Conservation (phyloP, 805 yeast genomes). For the Yamadazyma endophytica region DNA sequence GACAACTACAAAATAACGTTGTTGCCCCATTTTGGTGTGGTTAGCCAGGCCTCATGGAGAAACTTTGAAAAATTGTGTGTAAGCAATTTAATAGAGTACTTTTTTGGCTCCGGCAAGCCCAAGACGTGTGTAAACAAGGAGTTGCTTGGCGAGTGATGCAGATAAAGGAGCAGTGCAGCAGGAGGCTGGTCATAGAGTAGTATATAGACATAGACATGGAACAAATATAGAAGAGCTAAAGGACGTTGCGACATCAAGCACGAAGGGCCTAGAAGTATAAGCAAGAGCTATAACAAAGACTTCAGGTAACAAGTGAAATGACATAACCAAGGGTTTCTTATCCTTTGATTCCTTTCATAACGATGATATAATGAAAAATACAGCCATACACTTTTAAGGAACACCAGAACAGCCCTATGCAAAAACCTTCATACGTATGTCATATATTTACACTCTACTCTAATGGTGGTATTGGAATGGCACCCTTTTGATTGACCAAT, state of each 20-base stretch:
- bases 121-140: constrained; percentile 19
- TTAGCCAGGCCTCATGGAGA: constrained; percentile 30
- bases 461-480: constrained; percentile 6
- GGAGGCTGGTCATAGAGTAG: too few species aligned
- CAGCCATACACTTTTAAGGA: too few species aligned
- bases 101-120: constrained; percentile 27
- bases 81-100: constrained; percentile 29
- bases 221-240: too few species aligned
- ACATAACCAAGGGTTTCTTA: too few species aligned
- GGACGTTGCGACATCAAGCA: too few species aligned
- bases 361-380: too few species aligned
- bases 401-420: neutral
- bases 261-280: too few species aligned
- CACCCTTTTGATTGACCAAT: constrained; percentile 14
- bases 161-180: too few species aligned
- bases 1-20: constrained; percentile 31
- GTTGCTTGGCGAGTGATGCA: neutral
- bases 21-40: constrained; percentile 36
- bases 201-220: too few species aligned
- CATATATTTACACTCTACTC: neutral
- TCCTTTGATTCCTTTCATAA: too few species aligned
- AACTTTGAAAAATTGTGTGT: constrained; percentile 36
- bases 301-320: too few species aligned
- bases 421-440: neutral
- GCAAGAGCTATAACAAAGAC: too few species aligned